These are phyloP conservation scores for Arachnomyces sp. DNA, from an alignment of 2,329 filamentous ascomycete genomes.

Conservation along the genomic window DNA sequence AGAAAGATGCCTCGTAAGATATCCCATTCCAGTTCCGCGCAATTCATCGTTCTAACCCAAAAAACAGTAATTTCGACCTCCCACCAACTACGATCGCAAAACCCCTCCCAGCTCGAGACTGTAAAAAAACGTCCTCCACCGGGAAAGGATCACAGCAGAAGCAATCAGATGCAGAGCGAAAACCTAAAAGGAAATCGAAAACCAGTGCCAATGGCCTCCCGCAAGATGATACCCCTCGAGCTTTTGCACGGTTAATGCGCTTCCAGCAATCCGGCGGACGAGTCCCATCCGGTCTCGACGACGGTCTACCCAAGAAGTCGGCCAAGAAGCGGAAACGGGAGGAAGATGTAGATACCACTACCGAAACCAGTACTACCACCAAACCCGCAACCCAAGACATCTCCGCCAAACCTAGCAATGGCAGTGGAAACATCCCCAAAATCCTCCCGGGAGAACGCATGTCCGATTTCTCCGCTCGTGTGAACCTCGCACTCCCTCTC, in stretches of 20 bases:
- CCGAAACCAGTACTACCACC: conserved; percentile 11
- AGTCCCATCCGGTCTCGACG: conserved; percentile 56
- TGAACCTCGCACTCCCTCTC: conserved; percentile 77
- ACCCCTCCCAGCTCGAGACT: conserved; percentile 49
- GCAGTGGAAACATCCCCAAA: conserved; percentile 41
- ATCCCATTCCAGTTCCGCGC: conserved; percentile 39
- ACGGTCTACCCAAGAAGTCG: conserved; percentile 46
- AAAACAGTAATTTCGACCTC: conserved; percentile 45
- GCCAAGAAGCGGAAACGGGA: conserved; percentile 44
- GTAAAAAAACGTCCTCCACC: conserved; percentile 32
- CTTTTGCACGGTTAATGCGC: conserved; percentile 76
- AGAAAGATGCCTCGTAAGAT: conserved; percentile 46
- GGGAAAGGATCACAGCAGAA: conserved; percentile 30
- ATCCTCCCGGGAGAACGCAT: conserved; percentile 80
- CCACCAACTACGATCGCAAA: conserved; percentile 54
- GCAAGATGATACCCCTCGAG: conserved; percentile 76
- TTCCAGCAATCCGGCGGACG: conserved; percentile 7
- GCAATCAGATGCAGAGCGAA: conserved; percentile 43
- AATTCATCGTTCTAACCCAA: conserved; percentile 35
- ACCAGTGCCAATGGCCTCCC: too few species aligned
- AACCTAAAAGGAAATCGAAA: conserved; percentile 25
- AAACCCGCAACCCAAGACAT: conserved; percentile 11
- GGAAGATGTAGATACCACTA: conserved; percentile 15
- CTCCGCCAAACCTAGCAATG: background rate
- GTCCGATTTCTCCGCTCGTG: conserved; percentile 71